Conservation (phyloP, 768 basidiomycete genomes). For the Russula emetica region DNA sequence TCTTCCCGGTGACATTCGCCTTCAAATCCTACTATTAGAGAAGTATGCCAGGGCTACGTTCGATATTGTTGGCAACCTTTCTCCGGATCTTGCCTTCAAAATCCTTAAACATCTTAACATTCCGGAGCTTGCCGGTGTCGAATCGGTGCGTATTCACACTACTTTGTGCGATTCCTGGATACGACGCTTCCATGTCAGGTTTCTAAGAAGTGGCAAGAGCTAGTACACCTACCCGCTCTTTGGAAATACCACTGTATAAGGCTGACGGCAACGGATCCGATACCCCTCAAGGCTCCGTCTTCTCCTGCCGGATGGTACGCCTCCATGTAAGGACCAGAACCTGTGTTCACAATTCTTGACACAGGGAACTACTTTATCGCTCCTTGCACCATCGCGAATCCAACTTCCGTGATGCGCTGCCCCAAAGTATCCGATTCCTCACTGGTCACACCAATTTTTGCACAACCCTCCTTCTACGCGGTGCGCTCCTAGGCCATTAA, state of each 20-base stretch:
- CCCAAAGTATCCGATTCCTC: conserved; percentile 74
- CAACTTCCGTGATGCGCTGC: conserved; percentile 72
- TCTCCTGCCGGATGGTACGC: conserved; percentile 70
- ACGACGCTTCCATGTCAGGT: conserved; percentile 33
- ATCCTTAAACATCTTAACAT: conserved; percentile 59
- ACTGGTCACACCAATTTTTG: conserved; percentile 84
- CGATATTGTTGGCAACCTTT: conserved; percentile 71
- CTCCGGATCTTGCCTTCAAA: conserved; percentile 58
- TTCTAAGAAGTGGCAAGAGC: conserved; percentile 42
- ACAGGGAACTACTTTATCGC: conserved; percentile 66
- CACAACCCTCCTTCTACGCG: conserved; percentile 69
- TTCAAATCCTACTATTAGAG: conserved; percentile 79
- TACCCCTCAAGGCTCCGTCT: conserved; percentile 56
- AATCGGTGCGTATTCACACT: conserved; percentile 41
- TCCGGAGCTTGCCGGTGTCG: conserved; percentile 55
- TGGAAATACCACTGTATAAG: conserved; percentile 75
- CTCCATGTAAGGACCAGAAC: background rate
- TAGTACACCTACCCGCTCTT: conserved; percentile 59
- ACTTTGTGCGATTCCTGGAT: background rate
- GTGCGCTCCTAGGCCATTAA: conserved; percentile 30
- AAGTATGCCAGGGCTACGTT: conserved; percentile 80
- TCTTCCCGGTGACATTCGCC: conserved; percentile 77
- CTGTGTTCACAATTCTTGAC: background rate
- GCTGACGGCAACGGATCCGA: conserved; percentile 69
- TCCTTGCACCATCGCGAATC: conserved; percentile 80